Percentiles rank a stretch among this genome's conserved stretches.
These are phyloP conservation scores for Candida mattraensis DNA, from an alignment of 805 yeast species.

Conservation along the genomic window DNA sequence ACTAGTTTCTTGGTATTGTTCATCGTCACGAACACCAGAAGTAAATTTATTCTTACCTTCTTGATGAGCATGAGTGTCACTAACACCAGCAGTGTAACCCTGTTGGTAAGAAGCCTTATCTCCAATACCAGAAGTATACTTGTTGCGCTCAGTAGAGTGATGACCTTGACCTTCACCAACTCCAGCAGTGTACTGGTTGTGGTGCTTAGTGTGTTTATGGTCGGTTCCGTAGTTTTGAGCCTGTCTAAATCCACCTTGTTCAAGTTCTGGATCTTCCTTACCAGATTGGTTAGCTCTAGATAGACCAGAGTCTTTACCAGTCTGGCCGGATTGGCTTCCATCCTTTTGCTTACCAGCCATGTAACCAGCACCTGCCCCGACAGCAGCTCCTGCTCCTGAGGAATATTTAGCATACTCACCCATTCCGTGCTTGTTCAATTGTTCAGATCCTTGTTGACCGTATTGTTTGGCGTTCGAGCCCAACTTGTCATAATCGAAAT, in stretches of 20 bases:
- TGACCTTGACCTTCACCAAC: conserved; percentile 3
- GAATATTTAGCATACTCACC: conserved; percentile 11
- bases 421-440: conserved; percentile 9
- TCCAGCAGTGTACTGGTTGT: conserved; percentile 5
- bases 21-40: conserved; percentile 9
- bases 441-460: conserved; percentile 10
- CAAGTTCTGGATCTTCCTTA: conserved; percentile 6
- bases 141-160: conserved; percentile 1
- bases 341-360: conserved; percentile 2
- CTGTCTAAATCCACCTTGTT: conserved; percentile 7
- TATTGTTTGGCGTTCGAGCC: conserved; percentile 4
- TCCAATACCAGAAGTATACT: conserved; percentile 9
- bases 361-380: conserved; percentile 14
- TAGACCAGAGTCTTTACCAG: conserved; percentile 1
- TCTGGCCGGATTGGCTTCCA: background rate
- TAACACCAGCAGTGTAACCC: conserved; percentile 12
- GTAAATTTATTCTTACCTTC: conserved; percentile 2
- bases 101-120: background rate
- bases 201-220: background rate
- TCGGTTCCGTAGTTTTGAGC: conserved; percentile 2
- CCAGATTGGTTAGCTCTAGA: conserved; percentile 1
- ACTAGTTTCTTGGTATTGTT: too few species aligned
- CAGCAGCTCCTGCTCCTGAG: conserved; percentile 14
- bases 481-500: conserved; percentile 5
- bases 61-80: conserved; percentile 7